Conservation (phyloP, 805 yeast genomes). For the Starmerella stellata region DNA sequence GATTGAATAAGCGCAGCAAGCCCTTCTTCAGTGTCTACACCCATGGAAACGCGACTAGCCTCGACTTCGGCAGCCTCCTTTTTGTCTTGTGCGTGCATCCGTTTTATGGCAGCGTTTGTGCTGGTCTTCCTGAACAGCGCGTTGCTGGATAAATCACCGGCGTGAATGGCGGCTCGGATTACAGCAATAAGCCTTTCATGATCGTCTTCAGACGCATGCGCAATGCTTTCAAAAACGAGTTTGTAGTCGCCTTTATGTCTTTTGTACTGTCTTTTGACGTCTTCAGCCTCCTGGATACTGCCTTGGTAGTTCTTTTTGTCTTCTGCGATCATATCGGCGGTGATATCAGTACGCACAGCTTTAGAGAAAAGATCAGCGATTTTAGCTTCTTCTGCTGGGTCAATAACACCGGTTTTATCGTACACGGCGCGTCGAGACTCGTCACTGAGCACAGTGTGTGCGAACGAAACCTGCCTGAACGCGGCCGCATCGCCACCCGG, state of each 20-base stretch:
- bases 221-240: slow-evolving; percentile 51
- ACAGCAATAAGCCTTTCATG: slow-evolving; percentile 42
- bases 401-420: slow-evolving; percentile 54
- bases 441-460: slow-evolving; percentile 53
- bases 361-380: slow-evolving; percentile 26
- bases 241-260: slow-evolving; percentile 52
- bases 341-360: slow-evolving; percentile 22
- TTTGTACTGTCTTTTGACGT: slow-evolving; percentile 41
- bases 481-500: slow-evolving; percentile 25
- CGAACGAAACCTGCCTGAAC: slow-evolving; percentile 58
- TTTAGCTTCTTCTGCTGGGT: slow-evolving; percentile 22
- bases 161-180: slow-evolving; percentile 30
- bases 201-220: slow-evolving; percentile 53
- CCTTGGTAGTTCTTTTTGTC: slow-evolving; percentile 48
- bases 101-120: slow-evolving; percentile 31
- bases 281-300: slow-evolving; percentile 28
- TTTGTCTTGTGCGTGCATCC: slow-evolving; percentile 26
- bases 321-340: slow-evolving; percentile 37
- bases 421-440: slow-evolving; percentile 35
- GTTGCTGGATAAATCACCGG: slow-evolving; percentile 25
- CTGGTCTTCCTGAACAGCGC: slow-evolving; percentile 34
- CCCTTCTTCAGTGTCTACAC: slow-evolving; percentile 22
- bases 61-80: slow-evolving; percentile 34
- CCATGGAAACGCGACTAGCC: slow-evolving; percentile 38
- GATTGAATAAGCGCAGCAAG: slow-evolving; percentile 25